phyloP scores from a whole-genome alignment of 208 protist species.

The Leptomonas pyrrhocoris region DNA sequence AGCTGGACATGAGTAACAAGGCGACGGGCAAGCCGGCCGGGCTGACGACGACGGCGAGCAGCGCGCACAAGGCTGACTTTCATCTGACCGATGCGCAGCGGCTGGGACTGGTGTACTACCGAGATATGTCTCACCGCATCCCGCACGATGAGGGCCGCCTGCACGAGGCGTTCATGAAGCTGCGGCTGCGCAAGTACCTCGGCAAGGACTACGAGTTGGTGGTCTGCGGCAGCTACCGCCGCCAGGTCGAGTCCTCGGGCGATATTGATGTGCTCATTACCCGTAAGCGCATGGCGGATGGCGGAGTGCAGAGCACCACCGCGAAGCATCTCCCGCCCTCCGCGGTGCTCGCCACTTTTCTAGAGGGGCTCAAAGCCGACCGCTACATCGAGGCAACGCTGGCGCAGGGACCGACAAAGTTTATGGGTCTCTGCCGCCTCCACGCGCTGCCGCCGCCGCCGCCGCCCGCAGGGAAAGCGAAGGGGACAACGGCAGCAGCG shows the following conservation, averaged over 20 bases:
- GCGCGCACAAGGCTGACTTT: constrained; percentile 36
- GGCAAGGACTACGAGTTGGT: constrained; percentile 71
- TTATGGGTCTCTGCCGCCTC: constrained; percentile 89
- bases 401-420: constrained; percentile 84
- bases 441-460: constrained; percentile 12
- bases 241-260: constrained; percentile 59
- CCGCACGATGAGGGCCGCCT: constrained; percentile 79
- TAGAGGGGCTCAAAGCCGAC: constrained; percentile 62
- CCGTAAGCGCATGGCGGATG: constrained; percentile 24
- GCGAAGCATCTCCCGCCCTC: constrained; percentile 18
- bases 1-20: constrained; percentile 41
- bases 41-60: constrained; percentile 18
- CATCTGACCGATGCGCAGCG: constrained; percentile 76
- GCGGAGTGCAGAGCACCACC: constrained; percentile 1
- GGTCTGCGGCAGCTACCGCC: constrained; percentile 85
- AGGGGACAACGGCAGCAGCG: not conserved
- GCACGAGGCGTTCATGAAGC: constrained; percentile 83
- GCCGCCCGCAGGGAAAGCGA: not conserved
- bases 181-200: constrained; percentile 71
- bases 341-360: constrained; percentile 63
- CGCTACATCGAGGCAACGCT: constrained; percentile 84
- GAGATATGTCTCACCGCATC: constrained; percentile 83
- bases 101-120: constrained; percentile 80
- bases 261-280: constrained; percentile 92
- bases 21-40: constrained; percentile 22